phyloP scores from a whole-genome alignment of 192 early-diverging fungal species.

The Obelidium mucronatum region DNA sequence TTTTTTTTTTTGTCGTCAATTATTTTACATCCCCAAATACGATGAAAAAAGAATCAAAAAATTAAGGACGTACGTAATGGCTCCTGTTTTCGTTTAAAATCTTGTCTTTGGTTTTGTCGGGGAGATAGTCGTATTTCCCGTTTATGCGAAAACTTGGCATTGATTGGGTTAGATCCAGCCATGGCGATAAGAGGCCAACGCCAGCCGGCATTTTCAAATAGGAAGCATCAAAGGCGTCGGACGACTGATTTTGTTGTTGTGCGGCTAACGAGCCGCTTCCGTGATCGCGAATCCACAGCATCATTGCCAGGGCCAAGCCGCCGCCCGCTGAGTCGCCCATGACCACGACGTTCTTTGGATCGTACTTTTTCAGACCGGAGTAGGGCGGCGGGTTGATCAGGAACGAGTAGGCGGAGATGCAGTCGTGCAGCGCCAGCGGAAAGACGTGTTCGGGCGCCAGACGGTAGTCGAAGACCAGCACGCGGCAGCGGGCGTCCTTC shows the following conservation, averaged over 20 bases:
- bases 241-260: neutral
- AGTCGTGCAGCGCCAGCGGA: constrained; percentile 75
- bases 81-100: constrained; percentile 30
- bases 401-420: constrained; percentile 43
- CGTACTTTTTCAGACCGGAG: constrained; percentile 52
- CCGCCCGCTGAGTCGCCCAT: constrained; percentile 63
- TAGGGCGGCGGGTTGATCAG: constrained; percentile 24
- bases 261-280: constrained; percentile 33
- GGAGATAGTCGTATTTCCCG: constrained; percentile 44
- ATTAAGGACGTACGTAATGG: constrained; percentile 40
- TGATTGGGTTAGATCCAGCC: constrained; percentile 64
- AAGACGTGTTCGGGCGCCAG: constrained; percentile 82
- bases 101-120: constrained; percentile 42
- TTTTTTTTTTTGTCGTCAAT: too few species aligned
- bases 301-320: constrained; percentile 54
- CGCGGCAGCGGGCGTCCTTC: constrained; percentile 50
- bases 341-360: constrained; percentile 49
- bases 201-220: constrained; percentile 58
- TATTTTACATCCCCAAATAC: too few species aligned
- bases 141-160: constrained; percentile 51
- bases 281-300: constrained; percentile 48
- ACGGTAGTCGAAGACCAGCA: constrained; percentile 78
- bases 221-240: too few species aligned
- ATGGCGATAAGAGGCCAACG: constrained; percentile 65
- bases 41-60: neutral